These are phyloP conservation scores for Gautieria morchelliformis DNA, from an alignment of 768 basidiomycete species.

Conservation along the genomic window DNA sequence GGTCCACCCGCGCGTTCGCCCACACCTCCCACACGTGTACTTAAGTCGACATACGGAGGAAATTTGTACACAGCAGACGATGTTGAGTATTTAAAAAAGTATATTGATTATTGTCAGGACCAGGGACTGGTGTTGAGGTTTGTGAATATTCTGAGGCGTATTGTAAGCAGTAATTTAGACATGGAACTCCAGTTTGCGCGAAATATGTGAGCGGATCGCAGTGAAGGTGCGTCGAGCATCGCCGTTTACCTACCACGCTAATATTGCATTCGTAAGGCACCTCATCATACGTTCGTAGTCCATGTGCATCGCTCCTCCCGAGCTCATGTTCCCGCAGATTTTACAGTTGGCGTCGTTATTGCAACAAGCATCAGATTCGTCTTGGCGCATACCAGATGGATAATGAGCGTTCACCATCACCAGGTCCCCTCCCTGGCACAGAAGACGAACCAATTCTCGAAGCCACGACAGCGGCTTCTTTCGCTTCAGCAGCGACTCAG, in stretches of 20 bases:
- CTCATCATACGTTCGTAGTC: constrained; percentile 70
- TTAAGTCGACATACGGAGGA: constrained; percentile 85
- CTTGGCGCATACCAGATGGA: constrained; percentile 79
- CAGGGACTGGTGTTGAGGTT: constrained; percentile 77
- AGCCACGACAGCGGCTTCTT: not conserved
- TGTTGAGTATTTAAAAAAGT: constrained; percentile 73
- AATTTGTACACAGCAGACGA: constrained; percentile 83
- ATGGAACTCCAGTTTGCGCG: constrained; percentile 41
- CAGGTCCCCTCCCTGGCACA: constrained; percentile 1
- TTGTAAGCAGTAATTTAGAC: not conserved
- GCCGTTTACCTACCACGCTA: not conserved
- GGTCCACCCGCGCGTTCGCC: constrained; percentile 69
- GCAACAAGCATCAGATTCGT: constrained; percentile 89
- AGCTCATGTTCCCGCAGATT: constrained; percentile 37
- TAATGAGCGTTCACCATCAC: constrained; percentile 15
- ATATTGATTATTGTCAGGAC: constrained; percentile 86
- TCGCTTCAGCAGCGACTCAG: not conserved
- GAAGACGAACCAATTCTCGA: constrained; percentile 7
- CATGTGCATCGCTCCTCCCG: not conserved
- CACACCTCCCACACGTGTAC: constrained; percentile 71
- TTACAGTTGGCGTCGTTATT: constrained; percentile 86
- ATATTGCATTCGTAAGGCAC: constrained; percentile 40
- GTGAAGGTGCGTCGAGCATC: constrained; percentile 45
- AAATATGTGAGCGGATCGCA: constrained; percentile 82
- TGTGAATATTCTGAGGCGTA: constrained; percentile 4